Conservation (phyloP, 306 rosid species). For the Trifolium pratense region DNA sequence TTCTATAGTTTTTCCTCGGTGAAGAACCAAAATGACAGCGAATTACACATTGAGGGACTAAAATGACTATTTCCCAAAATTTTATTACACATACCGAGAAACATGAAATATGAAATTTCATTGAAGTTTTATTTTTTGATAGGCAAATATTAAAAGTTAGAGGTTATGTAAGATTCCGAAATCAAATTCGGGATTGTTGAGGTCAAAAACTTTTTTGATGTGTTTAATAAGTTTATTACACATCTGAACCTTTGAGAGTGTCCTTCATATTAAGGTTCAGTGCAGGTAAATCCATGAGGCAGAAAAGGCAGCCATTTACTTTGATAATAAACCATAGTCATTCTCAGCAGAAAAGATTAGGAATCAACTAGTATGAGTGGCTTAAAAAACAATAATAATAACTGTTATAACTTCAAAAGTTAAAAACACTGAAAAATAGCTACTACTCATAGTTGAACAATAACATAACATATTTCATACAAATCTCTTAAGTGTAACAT, state of each 20-base stretch:
- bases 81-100: too few relatives aligned
- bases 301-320: not conserved
- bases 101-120: too few relatives aligned
- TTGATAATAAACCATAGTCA: not conserved
- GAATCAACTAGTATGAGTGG: constrained; percentile 18
- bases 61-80: too few relatives aligned
- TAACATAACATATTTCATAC: constrained; percentile 9
- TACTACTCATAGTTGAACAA: not conserved
- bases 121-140: too few relatives aligned
- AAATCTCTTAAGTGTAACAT: not conserved
- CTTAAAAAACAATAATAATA: not conserved
- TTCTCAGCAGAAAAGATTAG: not conserved
- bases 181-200: too few relatives aligned
- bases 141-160: too few relatives aligned
- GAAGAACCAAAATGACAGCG: too few relatives aligned
- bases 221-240: too few relatives aligned
- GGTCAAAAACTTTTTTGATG: too few relatives aligned
- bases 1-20: too few relatives aligned
- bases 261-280: not conserved
- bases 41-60: too few relatives aligned
- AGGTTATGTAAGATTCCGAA: too few relatives aligned
- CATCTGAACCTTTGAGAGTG: not conserved
- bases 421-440: constrained; percentile 5
- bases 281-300: not conserved
- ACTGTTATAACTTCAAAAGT: not conserved